These are phyloP conservation scores for Insectozyma bohioensis DNA, from an alignment of 1,139 yeast species.

Conservation along the genomic window DNA sequence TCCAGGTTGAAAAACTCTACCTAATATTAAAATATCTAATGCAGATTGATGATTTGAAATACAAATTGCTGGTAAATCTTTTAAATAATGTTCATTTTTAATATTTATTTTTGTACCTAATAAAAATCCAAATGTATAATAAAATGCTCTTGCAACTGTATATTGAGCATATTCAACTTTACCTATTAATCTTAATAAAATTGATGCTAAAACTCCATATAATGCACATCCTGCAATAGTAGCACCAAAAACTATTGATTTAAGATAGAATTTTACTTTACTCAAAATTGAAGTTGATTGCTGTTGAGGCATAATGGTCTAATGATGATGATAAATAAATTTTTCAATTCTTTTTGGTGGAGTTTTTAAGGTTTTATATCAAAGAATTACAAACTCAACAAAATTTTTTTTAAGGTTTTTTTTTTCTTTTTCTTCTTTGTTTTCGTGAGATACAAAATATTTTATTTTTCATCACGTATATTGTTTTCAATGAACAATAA, in stretches of 20 bases:
- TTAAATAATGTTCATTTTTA: conserved; percentile 51
- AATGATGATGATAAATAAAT: not conserved
- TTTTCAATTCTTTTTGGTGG: no score
- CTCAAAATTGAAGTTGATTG: conserved; percentile 5
- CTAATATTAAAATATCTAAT: conserved; percentile 77
- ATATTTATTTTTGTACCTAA: conserved; percentile 72
- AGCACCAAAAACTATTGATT: conserved; percentile 52
- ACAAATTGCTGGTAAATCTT: conserved; percentile 75
- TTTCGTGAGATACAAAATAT: no score
- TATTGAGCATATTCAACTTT: conserved; percentile 83
- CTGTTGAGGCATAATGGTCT: no score
- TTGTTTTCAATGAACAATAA: no score
- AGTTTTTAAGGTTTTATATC: not conserved
- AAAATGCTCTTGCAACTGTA: conserved; percentile 84
- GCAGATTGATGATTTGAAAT: conserved; percentile 92
- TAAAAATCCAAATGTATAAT: conserved; percentile 53
- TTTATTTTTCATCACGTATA: no score
- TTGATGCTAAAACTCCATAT: conserved; percentile 77
- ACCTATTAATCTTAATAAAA: conserved; percentile 64
- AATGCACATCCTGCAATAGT: conserved; percentile 61
- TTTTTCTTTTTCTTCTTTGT: not conserved
- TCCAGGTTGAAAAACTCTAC: conserved; percentile 80
- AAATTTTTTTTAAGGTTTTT: not conserved
- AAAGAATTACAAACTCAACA: conserved; percentile 4
- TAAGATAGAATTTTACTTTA: conserved; percentile 48